Base-by-base conservation (phyloP, 495 filamentous ascomycete genomes). In the Aspergillus baeticus region DNA sequence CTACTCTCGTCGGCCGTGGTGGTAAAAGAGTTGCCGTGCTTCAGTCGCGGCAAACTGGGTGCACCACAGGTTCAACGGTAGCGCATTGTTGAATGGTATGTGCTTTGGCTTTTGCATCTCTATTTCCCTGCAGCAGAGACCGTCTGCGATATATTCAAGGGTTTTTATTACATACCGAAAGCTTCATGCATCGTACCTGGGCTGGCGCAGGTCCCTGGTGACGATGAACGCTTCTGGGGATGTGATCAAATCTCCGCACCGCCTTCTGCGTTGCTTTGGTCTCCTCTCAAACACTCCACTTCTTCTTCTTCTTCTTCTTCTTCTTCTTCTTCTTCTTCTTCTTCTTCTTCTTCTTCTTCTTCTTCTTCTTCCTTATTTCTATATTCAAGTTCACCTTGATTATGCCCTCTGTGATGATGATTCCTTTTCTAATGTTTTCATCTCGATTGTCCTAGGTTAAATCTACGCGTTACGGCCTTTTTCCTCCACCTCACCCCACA, bases 211-310 rank as follows among this genome's bases (percentile, higher is more conserved):
- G 55, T 48, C 47, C 50, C 47, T 61, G 55, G 54, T 59, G 60
- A 65, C 50, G 55, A 61, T 57, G 64, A 51, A 51, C 67, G 62
- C 61, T 61, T 65, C 60, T 74, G 69, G 69, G 70, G 69, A n/a
- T 63, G 60, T 67, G 66, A 71, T 71, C 70, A 74, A 76, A 71
- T 75, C 73, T 77, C 74, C 74, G 74, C 74, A 77, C 74, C 74
- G 74, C 74, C 74, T 77, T 72, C 69, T 69, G 63, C 58, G 64
- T 63, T 63, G 43, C 58, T 66, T 64, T 63, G 43, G 36, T 58
- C 43, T 50, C 49, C 21, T 33, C 56, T 33, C 56, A 43, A 41
- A 35, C 41, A 7, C 38, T 51, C 55, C 58, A 61, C 52, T 58
- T 58, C 17, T 50, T 58, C 20, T 59, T 56, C 47, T 56, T 58